Conservation (phyloP, 768 basidiomycete species). For the Pleurotus eryngii region DNA sequence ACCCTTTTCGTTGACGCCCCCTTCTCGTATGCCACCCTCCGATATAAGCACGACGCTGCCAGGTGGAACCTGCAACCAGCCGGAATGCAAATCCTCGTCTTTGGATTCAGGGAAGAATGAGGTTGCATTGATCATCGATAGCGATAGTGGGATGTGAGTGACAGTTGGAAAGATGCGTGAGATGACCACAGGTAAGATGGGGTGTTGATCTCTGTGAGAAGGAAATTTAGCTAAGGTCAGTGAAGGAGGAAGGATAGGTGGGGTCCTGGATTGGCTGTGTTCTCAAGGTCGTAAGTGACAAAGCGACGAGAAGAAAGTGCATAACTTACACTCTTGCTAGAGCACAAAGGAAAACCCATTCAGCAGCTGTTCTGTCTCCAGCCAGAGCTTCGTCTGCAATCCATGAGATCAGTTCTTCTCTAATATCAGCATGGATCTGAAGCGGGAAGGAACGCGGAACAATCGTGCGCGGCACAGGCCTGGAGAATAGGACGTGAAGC, state of each 20-base stretch:
- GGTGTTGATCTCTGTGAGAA: constrained; percentile 33
- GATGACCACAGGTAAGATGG: constrained; percentile 53
- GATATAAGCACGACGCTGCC: constrained; percentile 60
- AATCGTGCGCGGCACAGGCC: constrained; percentile 35
- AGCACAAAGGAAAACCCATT: constrained; percentile 66
- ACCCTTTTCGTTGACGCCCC: constrained; percentile 56
- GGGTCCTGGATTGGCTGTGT: constrained; percentile 60
- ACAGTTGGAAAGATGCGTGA: constrained; percentile 57
- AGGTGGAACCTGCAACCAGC: constrained; percentile 67
- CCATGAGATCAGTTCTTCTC: constrained; percentile 65
- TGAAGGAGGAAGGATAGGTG: constrained; percentile 65
- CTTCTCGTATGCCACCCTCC: constrained; percentile 68
- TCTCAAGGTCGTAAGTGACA: constrained; percentile 5
- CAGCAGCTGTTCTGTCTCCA: constrained; percentile 66
- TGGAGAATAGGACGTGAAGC: constrained; percentile 63
- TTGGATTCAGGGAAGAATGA: constrained; percentile 65
- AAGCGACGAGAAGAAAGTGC: constrained; percentile 8
- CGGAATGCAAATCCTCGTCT: constrained; percentile 69
- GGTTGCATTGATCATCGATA: constrained; percentile 55
- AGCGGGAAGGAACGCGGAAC: constrained; percentile 36
- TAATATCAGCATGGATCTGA: constrained; percentile 22
- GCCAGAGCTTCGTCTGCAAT: constrained; percentile 67
- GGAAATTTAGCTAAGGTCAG: constrained; percentile 66
- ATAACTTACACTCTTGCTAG: constrained; percentile 60
- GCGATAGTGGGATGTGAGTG: constrained; percentile 54